Evolutionary conservation across 2,329 filamentous ascomycete genomes (phyloP).

Genomic region (Calonectria crousiana): DNA sequence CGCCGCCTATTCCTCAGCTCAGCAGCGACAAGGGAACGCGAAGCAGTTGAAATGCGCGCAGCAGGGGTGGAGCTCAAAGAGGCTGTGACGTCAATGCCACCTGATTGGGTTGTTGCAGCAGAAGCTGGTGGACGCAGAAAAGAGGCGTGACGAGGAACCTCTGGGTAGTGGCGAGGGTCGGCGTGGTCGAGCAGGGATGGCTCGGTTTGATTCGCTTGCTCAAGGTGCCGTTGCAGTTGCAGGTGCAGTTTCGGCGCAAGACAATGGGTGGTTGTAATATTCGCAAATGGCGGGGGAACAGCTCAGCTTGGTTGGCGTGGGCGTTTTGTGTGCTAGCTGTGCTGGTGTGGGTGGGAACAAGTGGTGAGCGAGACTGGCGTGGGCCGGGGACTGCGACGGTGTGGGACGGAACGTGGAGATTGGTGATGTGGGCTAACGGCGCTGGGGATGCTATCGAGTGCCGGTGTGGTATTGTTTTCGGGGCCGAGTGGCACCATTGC

Average conservation of each 20-base stretch:
- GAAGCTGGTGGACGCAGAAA: constrained; percentile 24
- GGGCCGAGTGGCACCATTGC: constrained; percentile 36
- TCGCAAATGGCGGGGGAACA: not conserved
- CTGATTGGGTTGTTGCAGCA: constrained; percentile 34
- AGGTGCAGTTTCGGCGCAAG: constrained; percentile 9
- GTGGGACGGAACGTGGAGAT: constrained; percentile 20
- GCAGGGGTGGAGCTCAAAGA: constrained; percentile 22
- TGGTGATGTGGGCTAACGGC: constrained; percentile 18
- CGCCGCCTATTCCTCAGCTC: constrained; percentile 26
- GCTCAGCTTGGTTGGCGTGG: constrained; percentile 1
- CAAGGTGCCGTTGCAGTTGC: not conserved
- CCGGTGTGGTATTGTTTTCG: constrained; percentile 42
- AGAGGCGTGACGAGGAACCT: constrained; percentile 23
- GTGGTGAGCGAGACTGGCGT: not conserved
- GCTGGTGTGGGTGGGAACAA: constrained; percentile 4
- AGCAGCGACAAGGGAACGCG: constrained; percentile 19
- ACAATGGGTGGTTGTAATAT: constrained; percentile 11
- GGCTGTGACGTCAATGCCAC: constrained; percentile 45
- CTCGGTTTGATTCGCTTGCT: constrained; percentile 6
- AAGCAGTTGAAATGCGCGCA: constrained; percentile 22
- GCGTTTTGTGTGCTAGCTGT: not conserved
- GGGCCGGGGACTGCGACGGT: not conserved
- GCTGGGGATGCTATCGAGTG: constrained; percentile 20
- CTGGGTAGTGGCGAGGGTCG: constrained; percentile 27
- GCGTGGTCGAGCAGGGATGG: not conserved